Evolutionary conservation across 2,329 filamentous ascomycete genomes (phyloP).

Genomic region (Zelopaecilomyces penicillatus): DNA sequence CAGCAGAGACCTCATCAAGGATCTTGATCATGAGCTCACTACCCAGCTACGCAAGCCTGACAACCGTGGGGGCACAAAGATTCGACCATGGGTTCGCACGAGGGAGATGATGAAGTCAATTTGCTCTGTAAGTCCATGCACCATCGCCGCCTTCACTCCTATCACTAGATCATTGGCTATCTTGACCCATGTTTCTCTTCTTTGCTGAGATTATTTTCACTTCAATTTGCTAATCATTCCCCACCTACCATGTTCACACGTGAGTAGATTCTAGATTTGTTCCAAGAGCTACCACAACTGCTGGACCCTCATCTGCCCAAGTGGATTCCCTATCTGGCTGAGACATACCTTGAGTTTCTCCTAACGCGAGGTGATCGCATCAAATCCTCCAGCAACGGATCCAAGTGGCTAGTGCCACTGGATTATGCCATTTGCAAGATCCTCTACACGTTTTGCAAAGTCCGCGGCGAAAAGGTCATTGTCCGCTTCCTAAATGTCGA

Average conservation of each 20-base stretch:
- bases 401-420: constrained; percentile 43
- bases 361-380: constrained; percentile 31
- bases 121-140: constrained; percentile 30
- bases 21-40: constrained; percentile 46
- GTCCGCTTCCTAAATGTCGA: constrained; percentile 87
- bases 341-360: constrained; percentile 65
- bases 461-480: constrained; percentile 87
- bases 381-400: constrained; percentile 25
- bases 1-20: constrained; percentile 49
- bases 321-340: constrained; percentile 66
- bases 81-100: constrained; percentile 42
- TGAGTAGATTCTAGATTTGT: constrained; percentile 65
- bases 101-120: constrained; percentile 42
- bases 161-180: too few species aligned
- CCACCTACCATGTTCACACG: constrained; percentile 13
- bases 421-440: constrained; percentile 68
- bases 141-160: neutral
- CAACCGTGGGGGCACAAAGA: constrained; percentile 30
- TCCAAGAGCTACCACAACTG: constrained; percentile 91
- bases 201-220: too few species aligned
- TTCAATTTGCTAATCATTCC: constrained; percentile 8
- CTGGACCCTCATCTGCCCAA: constrained; percentile 74
- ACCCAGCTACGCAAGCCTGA: constrained; percentile 46
- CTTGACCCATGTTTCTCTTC: too few species aligned
- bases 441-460: constrained; percentile 87